These are phyloP conservation scores for Fusarium anthophilum DNA, from an alignment of 2,329 filamentous ascomycete species.

Conservation along the genomic window DNA sequence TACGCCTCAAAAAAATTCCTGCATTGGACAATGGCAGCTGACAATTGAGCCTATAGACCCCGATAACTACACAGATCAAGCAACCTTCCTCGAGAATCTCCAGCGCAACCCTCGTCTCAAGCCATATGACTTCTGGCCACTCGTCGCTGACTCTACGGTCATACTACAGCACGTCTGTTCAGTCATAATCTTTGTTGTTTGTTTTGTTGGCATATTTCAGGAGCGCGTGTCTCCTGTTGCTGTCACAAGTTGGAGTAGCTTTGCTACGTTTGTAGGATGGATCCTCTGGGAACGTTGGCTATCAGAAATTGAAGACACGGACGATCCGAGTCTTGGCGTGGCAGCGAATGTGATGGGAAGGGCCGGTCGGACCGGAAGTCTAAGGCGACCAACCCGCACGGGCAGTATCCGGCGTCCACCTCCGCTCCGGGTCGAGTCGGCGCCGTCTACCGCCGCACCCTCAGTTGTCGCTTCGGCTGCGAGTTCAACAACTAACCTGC, in stretches of 20 bases:
- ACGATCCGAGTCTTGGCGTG: constrained; percentile 51
- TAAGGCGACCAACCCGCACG: constrained; percentile 48
- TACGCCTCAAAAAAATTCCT: constrained; percentile 48
- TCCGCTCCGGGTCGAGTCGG: constrained; percentile 42
- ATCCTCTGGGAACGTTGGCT: constrained; percentile 92
- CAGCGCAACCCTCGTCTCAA: constrained; percentile 93
- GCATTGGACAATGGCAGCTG: constrained; percentile 1
- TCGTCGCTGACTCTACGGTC: constrained; percentile 93
- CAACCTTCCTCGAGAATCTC: constrained; percentile 94
- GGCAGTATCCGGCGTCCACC: constrained; percentile 51
- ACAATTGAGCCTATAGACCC: constrained; percentile 68
- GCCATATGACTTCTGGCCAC: constrained; percentile 97
- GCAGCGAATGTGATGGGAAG: constrained; percentile 48
- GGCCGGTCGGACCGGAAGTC: constrained; percentile 48
- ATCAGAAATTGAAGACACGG: constrained; percentile 69
- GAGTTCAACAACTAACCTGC: constrained; percentile 59
- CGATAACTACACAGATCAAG: constrained; percentile 98
- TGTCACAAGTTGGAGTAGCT: constrained; percentile 84
- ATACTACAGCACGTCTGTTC: constrained; percentile 98
- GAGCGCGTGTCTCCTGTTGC: constrained; percentile 89
- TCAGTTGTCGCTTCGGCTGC: constrained; percentile 48
- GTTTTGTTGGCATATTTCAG: constrained; percentile 90
- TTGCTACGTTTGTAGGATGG: constrained; percentile 88
- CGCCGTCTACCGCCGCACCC: constrained; percentile 36
- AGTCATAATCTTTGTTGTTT: constrained; percentile 92